A percentile compares a stretch with the other conserved stretches of the same genome.
phyloP scores from a whole-genome alignment of 1,284 basidiomycete species.

The Malassezia brasiliensis region DNA sequence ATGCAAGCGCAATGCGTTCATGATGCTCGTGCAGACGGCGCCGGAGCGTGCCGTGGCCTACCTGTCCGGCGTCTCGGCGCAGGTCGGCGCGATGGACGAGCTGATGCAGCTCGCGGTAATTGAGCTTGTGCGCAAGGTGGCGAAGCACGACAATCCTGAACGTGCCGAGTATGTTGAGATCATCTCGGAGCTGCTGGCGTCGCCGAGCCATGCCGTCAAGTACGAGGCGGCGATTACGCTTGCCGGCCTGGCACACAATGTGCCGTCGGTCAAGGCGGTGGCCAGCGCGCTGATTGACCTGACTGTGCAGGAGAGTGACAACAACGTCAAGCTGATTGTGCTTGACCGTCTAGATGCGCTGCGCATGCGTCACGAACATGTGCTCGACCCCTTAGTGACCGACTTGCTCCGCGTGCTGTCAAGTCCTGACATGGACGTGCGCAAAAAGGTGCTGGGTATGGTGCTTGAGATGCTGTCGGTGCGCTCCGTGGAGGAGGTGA shows the following conservation, averaged over 20 bases:
- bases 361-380: constrained; percentile 76
- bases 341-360: constrained; percentile 80
- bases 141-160: constrained; percentile 60
- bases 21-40: constrained; percentile 79
- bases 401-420: constrained; percentile 85
- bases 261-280: constrained; percentile 90
- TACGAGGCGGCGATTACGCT: constrained; percentile 95
- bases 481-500: constrained; percentile 94
- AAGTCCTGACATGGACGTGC: constrained; percentile 92
- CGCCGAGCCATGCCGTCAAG: constrained; percentile 85
- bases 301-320: constrained; percentile 89
- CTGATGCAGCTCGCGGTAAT: constrained; percentile 91
- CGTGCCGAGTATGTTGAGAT: constrained; percentile 73
- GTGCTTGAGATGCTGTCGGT: constrained; percentile 89
- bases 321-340: constrained; percentile 98
- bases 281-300: constrained; percentile 81
- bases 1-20: constrained; percentile 94
- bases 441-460: constrained; percentile 79
- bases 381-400: constrained; percentile 86
- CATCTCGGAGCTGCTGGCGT: constrained; percentile 89
- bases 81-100: constrained; percentile 77
- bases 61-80: constrained; percentile 72
- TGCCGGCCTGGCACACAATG: constrained; percentile 87
- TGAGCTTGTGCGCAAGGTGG: constrained; percentile 85
- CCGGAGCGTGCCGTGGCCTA: constrained; percentile 87